Conservation (phyloP, 1,284 basidiomycete genomes). For the Meira nashicola region DNA sequence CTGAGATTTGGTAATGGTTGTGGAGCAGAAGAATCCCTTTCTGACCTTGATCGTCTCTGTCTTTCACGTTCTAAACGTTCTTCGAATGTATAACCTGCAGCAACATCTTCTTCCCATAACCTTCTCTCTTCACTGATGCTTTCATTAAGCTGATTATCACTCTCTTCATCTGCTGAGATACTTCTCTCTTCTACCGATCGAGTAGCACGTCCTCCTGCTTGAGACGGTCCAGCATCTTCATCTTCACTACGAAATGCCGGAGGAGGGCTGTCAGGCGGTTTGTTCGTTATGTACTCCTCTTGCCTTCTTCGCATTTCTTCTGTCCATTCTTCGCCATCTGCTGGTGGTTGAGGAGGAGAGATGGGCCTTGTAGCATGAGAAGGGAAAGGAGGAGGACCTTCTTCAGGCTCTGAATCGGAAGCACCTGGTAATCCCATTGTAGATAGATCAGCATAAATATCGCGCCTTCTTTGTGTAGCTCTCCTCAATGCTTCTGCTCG, state of each 20-base stretch:
- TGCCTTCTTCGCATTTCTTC: slow-evolving; percentile 6
- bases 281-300: not conserved
- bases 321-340: slow-evolving; percentile 11
- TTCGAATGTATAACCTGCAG: slow-evolving; percentile 8
- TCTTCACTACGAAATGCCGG: slow-evolving; percentile 11
- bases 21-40: not conserved
- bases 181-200: not conserved
- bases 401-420: slow-evolving; percentile 6
- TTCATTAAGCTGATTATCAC: not conserved
- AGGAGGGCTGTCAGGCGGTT: slow-evolving; percentile 7
- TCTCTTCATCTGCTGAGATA: not conserved
- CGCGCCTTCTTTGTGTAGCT: slow-evolving; percentile 2
- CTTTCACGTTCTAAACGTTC: slow-evolving; percentile 3
- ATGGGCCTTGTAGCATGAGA: slow-evolving; percentile 3
- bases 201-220: not conserved
- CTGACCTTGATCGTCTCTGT: not conserved
- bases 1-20: not conserved
- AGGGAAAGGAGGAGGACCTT: slow-evolving; percentile 7
- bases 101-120: slow-evolving; percentile 8
- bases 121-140: not conserved
- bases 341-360: slow-evolving; percentile 5
- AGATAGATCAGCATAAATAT: slow-evolving; percentile 9
- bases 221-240: not conserved
- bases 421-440: slow-evolving; percentile 5
- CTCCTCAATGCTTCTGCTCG: not conserved